phyloP scores from a whole-genome alignment of 2,329 filamentous ascomycete species.

The Metarhizium sp. region DNA sequence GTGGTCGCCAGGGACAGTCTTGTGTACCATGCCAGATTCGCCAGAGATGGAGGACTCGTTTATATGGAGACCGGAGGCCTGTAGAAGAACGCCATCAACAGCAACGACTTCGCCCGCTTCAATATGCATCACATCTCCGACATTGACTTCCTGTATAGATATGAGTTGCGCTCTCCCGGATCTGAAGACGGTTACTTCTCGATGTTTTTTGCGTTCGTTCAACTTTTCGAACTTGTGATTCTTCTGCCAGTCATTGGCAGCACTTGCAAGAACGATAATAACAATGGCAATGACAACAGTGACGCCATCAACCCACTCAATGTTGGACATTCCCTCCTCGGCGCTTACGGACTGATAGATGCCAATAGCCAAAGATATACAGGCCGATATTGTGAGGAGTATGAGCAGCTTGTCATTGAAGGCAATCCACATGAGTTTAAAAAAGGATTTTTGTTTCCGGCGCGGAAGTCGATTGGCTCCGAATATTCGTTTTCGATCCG shows the following conservation, averaged over 20 bases:
- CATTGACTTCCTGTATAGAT: conserved; percentile 60
- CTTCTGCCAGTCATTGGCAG: conserved; percentile 76
- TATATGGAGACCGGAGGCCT: conserved; percentile 43
- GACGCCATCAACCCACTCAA: conserved; percentile 76
- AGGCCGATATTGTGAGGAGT: conserved; percentile 58
- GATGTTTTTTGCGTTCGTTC: conserved; percentile 71
- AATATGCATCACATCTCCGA: conserved; percentile 64
- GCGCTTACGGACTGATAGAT: conserved; percentile 62
- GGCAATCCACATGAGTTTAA: conserved; percentile 62
- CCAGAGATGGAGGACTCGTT: conserved; percentile 71
- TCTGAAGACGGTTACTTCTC: conserved; percentile 65
- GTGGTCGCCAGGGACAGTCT: conserved; percentile 50
- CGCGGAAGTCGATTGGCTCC: conserved; percentile 49
- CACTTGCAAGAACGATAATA: conserved; percentile 67
- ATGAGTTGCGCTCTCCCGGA: conserved; percentile 63
- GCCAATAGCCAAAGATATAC: conserved; percentile 65
- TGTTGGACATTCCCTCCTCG: conserved; percentile 38
- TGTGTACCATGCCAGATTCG: conserved; percentile 64
- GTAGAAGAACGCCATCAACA: conserved; percentile 60
- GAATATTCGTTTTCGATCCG: conserved; percentile 61
- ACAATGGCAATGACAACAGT: conserved; percentile 69
- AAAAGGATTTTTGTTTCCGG: conserved; percentile 59
- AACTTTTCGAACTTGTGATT: conserved; percentile 72
- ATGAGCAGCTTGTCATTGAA: conserved; percentile 77
- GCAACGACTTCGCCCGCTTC: conserved; percentile 66